Base-by-base conservation (phyloP, 2,329 filamentous ascomycete genomes). In the Chaetoscypha palmicola region DNA sequence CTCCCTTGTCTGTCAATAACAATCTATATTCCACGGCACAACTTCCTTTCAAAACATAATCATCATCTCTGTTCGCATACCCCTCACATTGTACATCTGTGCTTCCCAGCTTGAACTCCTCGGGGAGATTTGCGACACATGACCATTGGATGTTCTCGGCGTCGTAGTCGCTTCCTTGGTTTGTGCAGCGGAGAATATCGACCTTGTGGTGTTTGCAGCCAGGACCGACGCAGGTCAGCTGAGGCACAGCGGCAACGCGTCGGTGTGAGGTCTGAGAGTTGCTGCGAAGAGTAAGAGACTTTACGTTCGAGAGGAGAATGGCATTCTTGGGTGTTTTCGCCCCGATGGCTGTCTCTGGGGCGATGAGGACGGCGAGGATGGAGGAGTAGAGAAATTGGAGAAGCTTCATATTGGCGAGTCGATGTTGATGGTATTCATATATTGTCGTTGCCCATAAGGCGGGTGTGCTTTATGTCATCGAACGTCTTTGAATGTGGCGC, bases 31-130 rank as follows among this genome's bases (percentile, higher is more conserved):
- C 87, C 19, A 95, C 90, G 11, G 85, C 92, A 65, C 91, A 97
- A 63, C 86, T 92, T 17, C 92, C 92, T 58, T 86, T 89, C 42
- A 97, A 68, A n/a, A 97, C 76, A 63, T 88, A 94, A 0, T 79
- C 79, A 62, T 97, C 92, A 36, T 91, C 78, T 1, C 82, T 66
- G 11, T 69, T 72, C 46, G 76, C 70, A 66, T 95, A 97, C 9
- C 92, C 91, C 61, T 98, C 91, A 64, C 92, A 98, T 9, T 89
- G 71, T 43, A 97, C 91, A 50, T 97, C 90, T 9, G 91, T 96
- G 49, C 77, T 75, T 45, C 87, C 90, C 21, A 97, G 77, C 64
- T 76, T 76, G 50, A 83, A 71, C 58, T 81, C 75, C 17, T 71
- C 67, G 0, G 80, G 79, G 12, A 83, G 63, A 2, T 67, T 64